Percentiles rank a stretch among this genome's conserved stretches.
Conservation (phyloP, 2,329 filamentous ascomycete species). For the Trichoderma sp. region DNA sequence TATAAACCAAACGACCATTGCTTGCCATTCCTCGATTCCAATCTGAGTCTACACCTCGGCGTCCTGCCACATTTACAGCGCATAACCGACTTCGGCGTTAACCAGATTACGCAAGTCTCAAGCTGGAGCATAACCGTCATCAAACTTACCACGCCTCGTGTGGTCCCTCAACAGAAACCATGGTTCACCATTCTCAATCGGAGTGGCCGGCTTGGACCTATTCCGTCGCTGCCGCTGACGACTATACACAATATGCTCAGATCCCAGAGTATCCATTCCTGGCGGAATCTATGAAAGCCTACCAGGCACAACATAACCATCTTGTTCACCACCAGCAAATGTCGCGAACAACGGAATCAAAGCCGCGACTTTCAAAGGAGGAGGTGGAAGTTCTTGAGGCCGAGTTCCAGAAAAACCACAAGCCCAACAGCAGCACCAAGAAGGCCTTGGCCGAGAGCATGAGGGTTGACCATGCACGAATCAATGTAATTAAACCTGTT, state of each 20-base stretch:
- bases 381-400: slow-evolving; percentile 59
- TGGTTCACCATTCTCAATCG: slow-evolving; percentile 36
- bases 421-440: slow-evolving; percentile 62
- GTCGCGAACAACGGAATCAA: slow-evolving; percentile 46
- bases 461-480: slow-evolving; percentile 61
- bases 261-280: slow-evolving; percentile 38
- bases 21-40: slow-evolving; percentile 6
- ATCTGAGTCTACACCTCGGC: not conserved
- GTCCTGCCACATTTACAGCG: not conserved
- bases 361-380: slow-evolving; percentile 56
- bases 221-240: slow-evolving; percentile 28
- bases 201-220: slow-evolving; percentile 40
- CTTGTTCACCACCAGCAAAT: slow-evolving; percentile 40
- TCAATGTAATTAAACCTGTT: slow-evolving; percentile 50
- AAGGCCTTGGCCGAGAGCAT: slow-evolving; percentile 60
- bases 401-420: slow-evolving; percentile 63
- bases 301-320: slow-evolving; percentile 38
- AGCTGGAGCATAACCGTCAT: not conserved
- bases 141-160: not conserved
- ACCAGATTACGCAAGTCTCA: not conserved
- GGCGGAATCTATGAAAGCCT: slow-evolving; percentile 40
- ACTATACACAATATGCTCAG: slow-evolving; percentile 35
- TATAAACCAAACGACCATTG: not conserved
- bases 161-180: slow-evolving; percentile 24
- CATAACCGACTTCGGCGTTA: not conserved